Percentiles rank a stretch among this genome's conserved stretches.
These are phyloP conservation scores for Colletotrichum incanum DNA, from an alignment of 2,329 filamentous ascomycete genomes.

Conservation along the genomic window DNA sequence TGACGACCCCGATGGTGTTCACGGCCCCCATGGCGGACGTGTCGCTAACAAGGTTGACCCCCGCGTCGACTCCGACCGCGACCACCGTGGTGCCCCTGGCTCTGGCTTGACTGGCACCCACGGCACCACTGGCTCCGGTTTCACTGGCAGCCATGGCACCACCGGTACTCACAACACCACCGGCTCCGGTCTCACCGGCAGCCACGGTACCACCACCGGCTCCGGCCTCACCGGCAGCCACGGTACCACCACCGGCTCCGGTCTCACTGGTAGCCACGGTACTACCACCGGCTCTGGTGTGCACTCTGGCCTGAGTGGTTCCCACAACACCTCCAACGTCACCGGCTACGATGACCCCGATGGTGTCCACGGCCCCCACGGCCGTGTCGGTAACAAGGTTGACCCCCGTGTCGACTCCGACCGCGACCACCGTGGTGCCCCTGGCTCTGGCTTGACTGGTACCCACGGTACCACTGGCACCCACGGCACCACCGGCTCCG, in stretches of 20 bases:
- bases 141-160: conserved; percentile 33
- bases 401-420: conserved; percentile 72
- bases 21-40: conserved; percentile 49
- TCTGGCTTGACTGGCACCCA: conserved; percentile 29
- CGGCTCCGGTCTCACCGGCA: conserved; percentile 47
- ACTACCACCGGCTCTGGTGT: not conserved
- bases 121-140: conserved; percentile 28
- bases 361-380: conserved; percentile 60
- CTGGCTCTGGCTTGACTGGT: conserved; percentile 33
- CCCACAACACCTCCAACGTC: conserved; percentile 53
- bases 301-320: conserved; percentile 46
- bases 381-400: conserved; percentile 63
- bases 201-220: conserved; percentile 42
- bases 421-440: conserved; percentile 55
- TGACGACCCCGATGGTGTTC: conserved; percentile 46
- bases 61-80: conserved; percentile 63
- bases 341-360: conserved; percentile 37
- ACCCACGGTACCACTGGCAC: conserved; percentile 36
- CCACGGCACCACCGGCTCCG: conserved; percentile 53
- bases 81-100: conserved; percentile 50
- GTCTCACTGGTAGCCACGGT: conserved; percentile 29
- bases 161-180: conserved; percentile 51
- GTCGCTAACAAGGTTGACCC: conserved; percentile 65
- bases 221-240: conserved; percentile 30
- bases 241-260: conserved; percentile 43